phyloP scores from a whole-genome alignment of 1,284 basidiomycete genomes.

The Cerrena zonata region DNA sequence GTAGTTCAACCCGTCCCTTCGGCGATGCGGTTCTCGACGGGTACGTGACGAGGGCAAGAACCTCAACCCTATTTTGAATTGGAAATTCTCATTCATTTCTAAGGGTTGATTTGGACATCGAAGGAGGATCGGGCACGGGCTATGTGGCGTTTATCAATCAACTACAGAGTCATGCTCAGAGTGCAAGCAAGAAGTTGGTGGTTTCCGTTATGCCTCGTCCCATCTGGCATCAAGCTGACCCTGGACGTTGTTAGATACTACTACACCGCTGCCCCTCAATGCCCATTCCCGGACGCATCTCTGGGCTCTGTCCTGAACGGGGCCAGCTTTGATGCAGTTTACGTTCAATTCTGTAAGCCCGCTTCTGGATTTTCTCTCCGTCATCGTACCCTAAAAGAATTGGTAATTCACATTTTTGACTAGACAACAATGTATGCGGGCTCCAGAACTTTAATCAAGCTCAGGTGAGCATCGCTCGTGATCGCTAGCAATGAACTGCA shows the following conservation, averaged over 20 bases:
- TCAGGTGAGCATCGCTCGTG: conserved; percentile 28
- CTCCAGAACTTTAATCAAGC: conserved; percentile 37
- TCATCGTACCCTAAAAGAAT: background rate
- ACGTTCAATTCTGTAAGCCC: conserved; percentile 43
- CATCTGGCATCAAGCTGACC: background rate
- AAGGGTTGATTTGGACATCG: conserved; percentile 67
- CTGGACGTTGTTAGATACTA: conserved; percentile 42
- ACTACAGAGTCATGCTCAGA: conserved; percentile 45
- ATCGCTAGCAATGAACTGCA: background rate
- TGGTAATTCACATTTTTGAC: conserved; percentile 9
- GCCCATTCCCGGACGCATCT: conserved; percentile 50
- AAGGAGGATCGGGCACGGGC: conserved; percentile 49
- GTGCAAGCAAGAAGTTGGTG: conserved; percentile 48
- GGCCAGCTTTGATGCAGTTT: conserved; percentile 53
- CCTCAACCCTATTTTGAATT: background rate
- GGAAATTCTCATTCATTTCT: conserved; percentile 2
- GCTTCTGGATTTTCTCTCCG: background rate
- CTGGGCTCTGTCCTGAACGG: conserved; percentile 47
- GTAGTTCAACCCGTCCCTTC: conserved; percentile 54
- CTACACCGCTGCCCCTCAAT: conserved; percentile 51
- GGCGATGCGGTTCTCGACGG: conserved; percentile 60
- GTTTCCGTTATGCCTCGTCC: background rate
- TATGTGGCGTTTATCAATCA: conserved; percentile 57
- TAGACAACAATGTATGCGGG: conserved; percentile 50
- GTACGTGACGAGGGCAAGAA: conserved; percentile 32